Evolutionary conservation across 225 moss, liverwort and hornwort genomes (phyloP), one percentile per base, ranked within the genome.

Genomic region (Marchantia paleacea): DNA sequence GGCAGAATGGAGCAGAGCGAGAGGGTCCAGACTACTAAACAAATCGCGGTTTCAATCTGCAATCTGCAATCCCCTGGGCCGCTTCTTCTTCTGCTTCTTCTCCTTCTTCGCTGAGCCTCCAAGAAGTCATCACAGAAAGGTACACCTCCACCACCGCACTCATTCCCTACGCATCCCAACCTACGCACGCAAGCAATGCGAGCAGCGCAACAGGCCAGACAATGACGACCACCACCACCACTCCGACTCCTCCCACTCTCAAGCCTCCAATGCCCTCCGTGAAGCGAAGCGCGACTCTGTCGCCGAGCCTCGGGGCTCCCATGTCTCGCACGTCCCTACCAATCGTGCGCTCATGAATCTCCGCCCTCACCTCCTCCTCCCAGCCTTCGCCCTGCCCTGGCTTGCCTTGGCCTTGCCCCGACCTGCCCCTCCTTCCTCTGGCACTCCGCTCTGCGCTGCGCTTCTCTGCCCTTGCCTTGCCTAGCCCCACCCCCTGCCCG

Each of bases 231-330:
- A 62, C 62, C 19, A 61, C 19, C 22, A 18, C 61, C 13, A 39
- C 61, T 62, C 61, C 39, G 39, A 39, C 39, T 39, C 39, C 18
- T 64, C 64, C 64, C n/a, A 64, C 64, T 19, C 64, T 64, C 57
- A 1, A 9, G 57, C 57, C 57, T 39, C 39, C 39, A 39, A 39
- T 39, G 39, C 39, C 39, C 5, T 18, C 30, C 30, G 8, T 30
- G 39, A 69, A 18, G 30, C 31, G 50, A 52, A 70, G 30, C 75
- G 75, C 75, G 75, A 58, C 75, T 54, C 58, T 76, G 14, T 60
- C 75, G 75, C 75, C 75, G 75, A 58, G 20, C 75, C 75, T 76
- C 75, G 75, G 54, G 75, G 39, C 75, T 60, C 7, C 75, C 75
- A 76, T 76, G 58, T 18, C 75, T 76, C 58, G 39, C 75, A 76